Percentiles rank a stretch among this genome's conserved stretches.
Conservation (phyloP, 371 early-diverging fungal species). For the Funneliformis caledonium region DNA sequence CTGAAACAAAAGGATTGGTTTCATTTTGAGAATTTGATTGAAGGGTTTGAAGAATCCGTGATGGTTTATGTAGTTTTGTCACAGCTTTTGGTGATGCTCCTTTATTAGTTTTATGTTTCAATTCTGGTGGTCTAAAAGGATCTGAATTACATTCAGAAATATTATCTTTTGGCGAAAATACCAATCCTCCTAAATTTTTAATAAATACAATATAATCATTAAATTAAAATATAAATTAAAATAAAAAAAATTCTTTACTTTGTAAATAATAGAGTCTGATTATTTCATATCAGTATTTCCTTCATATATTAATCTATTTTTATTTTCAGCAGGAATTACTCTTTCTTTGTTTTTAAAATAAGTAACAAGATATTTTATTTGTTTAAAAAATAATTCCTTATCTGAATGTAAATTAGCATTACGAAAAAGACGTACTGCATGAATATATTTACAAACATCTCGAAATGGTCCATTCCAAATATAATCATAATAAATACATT, state of each 20-base stretch:
- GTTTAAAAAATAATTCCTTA: too few species aligned
- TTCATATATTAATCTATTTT: conserved; percentile 12
- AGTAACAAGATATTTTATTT: conserved; percentile 1
- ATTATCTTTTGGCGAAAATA: too few species aligned
- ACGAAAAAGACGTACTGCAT: background rate
- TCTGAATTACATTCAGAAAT: background rate
- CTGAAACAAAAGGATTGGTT: too few species aligned
- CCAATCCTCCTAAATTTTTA: too few species aligned
- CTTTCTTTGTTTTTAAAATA: conserved; percentile 33
- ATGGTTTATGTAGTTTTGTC: background rate
- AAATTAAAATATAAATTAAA: too few species aligned
- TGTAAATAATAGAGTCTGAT: conserved; percentile 11
- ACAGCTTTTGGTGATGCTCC: background rate
- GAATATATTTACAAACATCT: conserved; percentile 10
- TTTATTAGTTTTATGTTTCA: background rate
- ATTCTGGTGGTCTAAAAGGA: conserved; percentile 1
- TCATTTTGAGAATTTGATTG: background rate
- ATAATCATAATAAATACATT: conserved; percentile 16
- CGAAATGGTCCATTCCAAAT: conserved; percentile 2
- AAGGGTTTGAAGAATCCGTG: background rate
- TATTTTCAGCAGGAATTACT: background rate
- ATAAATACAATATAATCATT: too few species aligned
- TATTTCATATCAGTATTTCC: conserved; percentile 8
- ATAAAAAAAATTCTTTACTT: background rate
- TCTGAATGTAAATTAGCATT: too few species aligned